Evolutionary conservation across 495 filamentous ascomycete species (phyloP).

Genomic region (Chaetomium tenue): DNA sequence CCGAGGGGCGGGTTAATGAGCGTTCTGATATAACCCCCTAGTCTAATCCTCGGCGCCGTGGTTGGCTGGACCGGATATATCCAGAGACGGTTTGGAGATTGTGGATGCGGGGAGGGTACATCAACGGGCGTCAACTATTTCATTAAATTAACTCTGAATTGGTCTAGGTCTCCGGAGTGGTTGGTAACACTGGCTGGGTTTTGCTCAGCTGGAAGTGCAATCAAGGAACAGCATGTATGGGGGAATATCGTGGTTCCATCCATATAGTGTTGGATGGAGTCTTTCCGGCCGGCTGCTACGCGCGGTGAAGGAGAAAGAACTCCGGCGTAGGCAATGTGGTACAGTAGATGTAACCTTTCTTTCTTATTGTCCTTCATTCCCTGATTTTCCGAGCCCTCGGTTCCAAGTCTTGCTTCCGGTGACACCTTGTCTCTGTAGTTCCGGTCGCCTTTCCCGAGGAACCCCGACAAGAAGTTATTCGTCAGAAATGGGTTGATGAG

Average conservation of each 20-base stretch:
- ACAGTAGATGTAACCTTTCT: no score
- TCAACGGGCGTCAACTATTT: not conserved
- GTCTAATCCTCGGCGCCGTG: not conserved
- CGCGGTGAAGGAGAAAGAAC: not conserved
- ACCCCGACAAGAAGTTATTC: no score
- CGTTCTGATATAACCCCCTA: not conserved
- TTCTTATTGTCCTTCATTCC: no score
- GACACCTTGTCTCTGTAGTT: no score
- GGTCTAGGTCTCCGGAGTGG: not conserved
- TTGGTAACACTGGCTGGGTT: not conserved
- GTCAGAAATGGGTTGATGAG: no score
- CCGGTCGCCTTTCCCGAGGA: no score
- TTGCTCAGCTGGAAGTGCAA: not conserved
- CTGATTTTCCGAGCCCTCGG: no score
- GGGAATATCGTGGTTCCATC: no score
- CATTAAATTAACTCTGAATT: not conserved
- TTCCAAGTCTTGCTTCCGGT: no score
- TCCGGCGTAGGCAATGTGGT: not conserved
- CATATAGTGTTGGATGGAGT: not conserved
- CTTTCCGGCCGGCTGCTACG: not conserved
- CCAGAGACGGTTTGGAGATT: not conserved
- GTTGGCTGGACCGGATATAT: constrained; percentile 3
- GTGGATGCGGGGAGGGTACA: not conserved
- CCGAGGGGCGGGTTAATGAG: not conserved
- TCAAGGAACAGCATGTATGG: no score